Evolutionary conservation across 495 filamentous ascomycete species (phyloP), one percentile per base, ranked within the genome.

Genomic region (Aspergillus kassunensis): DNA sequence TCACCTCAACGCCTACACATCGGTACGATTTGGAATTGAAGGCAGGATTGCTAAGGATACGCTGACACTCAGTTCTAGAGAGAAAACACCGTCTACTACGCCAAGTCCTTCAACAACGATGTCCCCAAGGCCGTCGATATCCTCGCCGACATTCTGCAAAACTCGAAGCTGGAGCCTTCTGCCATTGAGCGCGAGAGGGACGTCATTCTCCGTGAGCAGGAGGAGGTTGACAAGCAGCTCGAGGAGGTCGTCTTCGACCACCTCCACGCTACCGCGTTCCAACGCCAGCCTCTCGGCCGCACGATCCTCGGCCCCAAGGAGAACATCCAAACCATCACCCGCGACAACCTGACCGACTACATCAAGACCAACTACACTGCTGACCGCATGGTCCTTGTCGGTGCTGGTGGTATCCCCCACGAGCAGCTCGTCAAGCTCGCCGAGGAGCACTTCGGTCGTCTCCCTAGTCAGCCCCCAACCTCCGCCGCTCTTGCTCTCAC

Each of bases 221-320:
- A 99, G 78, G 93, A 99, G 79, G 93, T 99, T 62, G 95, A 97
- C 79, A 97, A 97, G 83, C 91, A 97, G 78, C 77, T 97, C 16
- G 93, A 99, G 76, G 93, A 99, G 72, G 93, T 99, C 60, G 95
- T 99, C 24, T 99, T 99, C 67, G 93, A 99, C 76, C 93, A 99
- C 75, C 83, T 99, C 13, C 93, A 99, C 74, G 95, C 93, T 67
- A 97, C 93, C 47, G 95, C 93, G 56, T 99, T 87, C 85, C 89
- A 96, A 77, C 76, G 80, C 67, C 93, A 99, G 77, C 88, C 95
- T 54, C 83, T 99, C 18, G 93, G 93, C 68, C 91, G 93, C 67
- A 99, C 93, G 49, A 99, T 99, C 70, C 83, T 99, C 48, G 93
- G 93, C 55, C 92, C 93, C 47, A 90, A 89, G 76, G 86, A 97